phyloP scores from a whole-genome alignment of 352 stramenopile genomes.

The Saprolegnia diclina region DNA sequence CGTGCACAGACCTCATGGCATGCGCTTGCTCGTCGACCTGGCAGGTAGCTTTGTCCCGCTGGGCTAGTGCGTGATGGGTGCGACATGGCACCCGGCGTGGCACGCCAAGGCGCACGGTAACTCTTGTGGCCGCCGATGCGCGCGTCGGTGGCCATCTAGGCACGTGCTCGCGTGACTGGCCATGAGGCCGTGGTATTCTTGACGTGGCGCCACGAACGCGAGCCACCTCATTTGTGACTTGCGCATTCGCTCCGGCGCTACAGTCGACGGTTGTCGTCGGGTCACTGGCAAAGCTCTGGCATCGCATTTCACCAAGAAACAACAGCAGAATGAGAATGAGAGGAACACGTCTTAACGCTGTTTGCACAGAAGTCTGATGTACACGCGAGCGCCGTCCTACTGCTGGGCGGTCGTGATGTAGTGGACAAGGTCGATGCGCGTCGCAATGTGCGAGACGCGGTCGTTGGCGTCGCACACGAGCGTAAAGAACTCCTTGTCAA shows the following conservation, averaged over 20 bases:
- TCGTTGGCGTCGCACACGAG: slow-evolving; percentile 78
- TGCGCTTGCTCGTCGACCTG: no score
- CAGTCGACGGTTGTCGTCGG: no score
- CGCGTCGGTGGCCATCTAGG: neutral
- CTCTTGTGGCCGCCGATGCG: neutral
- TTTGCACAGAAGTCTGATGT: no score
- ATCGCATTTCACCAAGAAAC: neutral
- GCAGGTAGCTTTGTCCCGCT: neutral
- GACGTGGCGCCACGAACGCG: neutral
- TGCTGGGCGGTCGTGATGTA: slow-evolving; percentile 69
- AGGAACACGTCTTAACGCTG: neutral
- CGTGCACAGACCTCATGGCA: no score
- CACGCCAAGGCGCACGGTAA: neutral
- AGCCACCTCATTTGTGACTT: neutral
- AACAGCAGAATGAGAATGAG: neutral
- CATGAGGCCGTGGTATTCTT: neutral
- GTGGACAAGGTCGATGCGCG: slow-evolving; percentile 94
- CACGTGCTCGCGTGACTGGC: neutral
- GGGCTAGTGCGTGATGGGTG: neutral
- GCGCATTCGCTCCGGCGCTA: neutral
- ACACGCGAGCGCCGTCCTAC: neutral
- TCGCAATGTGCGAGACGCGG: slow-evolving; percentile 89
- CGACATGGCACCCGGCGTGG: neutral
- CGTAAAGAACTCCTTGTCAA: slow-evolving; percentile 95
- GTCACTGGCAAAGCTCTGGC: no score